Conservation (phyloP, 176 grass and related monocot genomes). For the Typha latifolia region DNA sequence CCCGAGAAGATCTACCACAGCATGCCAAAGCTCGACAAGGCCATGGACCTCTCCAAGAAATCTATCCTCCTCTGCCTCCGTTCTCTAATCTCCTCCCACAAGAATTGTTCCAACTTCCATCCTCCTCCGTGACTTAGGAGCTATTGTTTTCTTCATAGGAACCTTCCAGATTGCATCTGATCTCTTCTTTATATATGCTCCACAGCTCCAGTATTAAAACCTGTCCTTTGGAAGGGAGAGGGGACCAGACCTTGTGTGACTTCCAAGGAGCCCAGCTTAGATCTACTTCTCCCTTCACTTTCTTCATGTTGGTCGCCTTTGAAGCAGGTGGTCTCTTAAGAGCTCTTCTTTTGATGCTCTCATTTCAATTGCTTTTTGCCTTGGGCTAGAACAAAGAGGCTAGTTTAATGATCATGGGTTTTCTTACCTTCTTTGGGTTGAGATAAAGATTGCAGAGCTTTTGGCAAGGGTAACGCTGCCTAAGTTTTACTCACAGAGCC, state of each 20-base stretch:
- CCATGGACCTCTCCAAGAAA: conserved; percentile 76
- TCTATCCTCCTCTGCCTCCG: conserved; percentile 51
- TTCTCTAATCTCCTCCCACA: conserved; percentile 45
- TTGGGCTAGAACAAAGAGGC: conserved; percentile 32
- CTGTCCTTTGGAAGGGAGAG: conserved; percentile 11
- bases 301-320: conserved; percentile 92
- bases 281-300: conserved; percentile 45
- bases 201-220: conserved; percentile 12
- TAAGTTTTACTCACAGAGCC: conserved; percentile 66
- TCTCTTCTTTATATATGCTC: conserved; percentile 29
- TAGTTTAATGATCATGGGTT: conserved; percentile 44
- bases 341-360: conserved; percentile 44
- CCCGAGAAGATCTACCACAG: conserved; percentile 89
- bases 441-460: conserved; percentile 37
- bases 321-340: conserved; percentile 69
- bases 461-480: conserved; percentile 55
- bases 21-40: conserved; percentile 61
- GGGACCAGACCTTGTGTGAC: conserved; percentile 35
- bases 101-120: conserved; percentile 34
- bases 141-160: conserved; percentile 34
- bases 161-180: background rate
- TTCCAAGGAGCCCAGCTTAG: conserved; percentile 51
- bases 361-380: conserved; percentile 37
- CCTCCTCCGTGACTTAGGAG: conserved; percentile 53
- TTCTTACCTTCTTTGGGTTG: conserved; percentile 63